A percentile compares a stretch with the other conserved stretches of the same genome.
Conservation (phyloP, 768 basidiomycete species). For the Leucogyrophana mollusca region DNA sequence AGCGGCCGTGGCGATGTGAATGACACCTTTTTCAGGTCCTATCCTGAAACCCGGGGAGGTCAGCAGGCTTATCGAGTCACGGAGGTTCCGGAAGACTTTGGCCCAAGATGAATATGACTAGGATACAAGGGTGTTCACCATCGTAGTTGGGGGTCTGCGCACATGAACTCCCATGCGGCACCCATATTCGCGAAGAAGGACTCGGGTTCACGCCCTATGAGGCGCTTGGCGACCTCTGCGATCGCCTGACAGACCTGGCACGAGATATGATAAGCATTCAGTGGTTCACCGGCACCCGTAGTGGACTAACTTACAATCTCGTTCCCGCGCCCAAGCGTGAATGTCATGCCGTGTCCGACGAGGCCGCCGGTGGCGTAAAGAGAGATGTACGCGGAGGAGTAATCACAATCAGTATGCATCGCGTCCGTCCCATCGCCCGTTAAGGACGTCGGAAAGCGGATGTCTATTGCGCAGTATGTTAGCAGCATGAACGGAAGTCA, state of each 20-base stretch:
- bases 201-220: slow-evolving; percentile 52
- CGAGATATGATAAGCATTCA: not conserved
- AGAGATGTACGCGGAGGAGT: slow-evolving; percentile 57
- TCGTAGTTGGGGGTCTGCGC: slow-evolving; percentile 55
- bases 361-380: slow-evolving; percentile 44
- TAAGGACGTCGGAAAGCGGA: slow-evolving; percentile 56
- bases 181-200: slow-evolving; percentile 60
- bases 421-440: slow-evolving; percentile 62
- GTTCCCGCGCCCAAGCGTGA: slow-evolving; percentile 61
- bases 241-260: slow-evolving; percentile 49
- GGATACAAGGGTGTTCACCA: slow-evolving; percentile 35
- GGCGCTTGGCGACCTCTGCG: slow-evolving; percentile 46
- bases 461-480: slow-evolving; percentile 30
- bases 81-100: not conserved
- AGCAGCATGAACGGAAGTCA: not conserved
- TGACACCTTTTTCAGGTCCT: slow-evolving; percentile 61
- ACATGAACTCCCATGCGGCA: slow-evolving; percentile 51
- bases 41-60: slow-evolving; percentile 29
- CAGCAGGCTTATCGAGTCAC: too few species aligned
- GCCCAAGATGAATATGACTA: not conserved
- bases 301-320: slow-evolving; percentile 42
- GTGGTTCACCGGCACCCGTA: not conserved
- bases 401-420: slow-evolving; percentile 57
- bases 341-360: slow-evolving; percentile 54
- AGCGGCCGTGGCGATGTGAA: slow-evolving; percentile 52